phyloP scores from a whole-genome alignment of 1,139 yeast species.

The Nakaseomyces bracarensis region DNA sequence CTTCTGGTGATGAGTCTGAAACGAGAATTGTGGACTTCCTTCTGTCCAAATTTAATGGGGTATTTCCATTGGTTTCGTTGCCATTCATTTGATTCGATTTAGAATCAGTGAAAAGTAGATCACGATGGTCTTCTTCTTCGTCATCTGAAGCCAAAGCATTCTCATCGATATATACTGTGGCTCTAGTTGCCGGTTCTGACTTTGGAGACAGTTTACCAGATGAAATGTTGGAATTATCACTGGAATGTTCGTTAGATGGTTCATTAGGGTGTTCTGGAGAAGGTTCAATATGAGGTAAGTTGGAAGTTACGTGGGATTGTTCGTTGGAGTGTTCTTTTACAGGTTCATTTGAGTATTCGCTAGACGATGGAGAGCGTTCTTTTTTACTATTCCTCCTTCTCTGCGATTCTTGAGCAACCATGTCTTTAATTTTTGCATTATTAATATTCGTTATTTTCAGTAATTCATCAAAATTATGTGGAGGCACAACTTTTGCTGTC shows the following conservation, averaged over 20 bases:
- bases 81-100: not conserved
- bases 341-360: not conserved
- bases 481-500: conserved; percentile 64
- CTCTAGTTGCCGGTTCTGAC: conserved; percentile 6
- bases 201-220: conserved; percentile 7
- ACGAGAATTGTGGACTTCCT: conserved; percentile 25
- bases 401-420: conserved; percentile 21
- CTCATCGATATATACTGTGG: conserved; percentile 34
- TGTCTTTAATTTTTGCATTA: conserved; percentile 34
- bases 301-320: not conserved
- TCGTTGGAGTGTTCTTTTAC: not conserved
- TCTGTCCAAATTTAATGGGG: conserved; percentile 13
- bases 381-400: conserved; percentile 36
- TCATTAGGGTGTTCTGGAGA: not conserved
- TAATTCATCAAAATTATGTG: conserved; percentile 37
- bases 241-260: not conserved
- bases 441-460: conserved; percentile 29
- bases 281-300: too few relatives aligned
- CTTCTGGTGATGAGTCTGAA: conserved; percentile 18
- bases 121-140: conserved; percentile 26
- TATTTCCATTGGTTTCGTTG: not conserved
- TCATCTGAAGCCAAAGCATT: conserved; percentile 37
- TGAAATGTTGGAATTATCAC: not conserved
- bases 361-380: conserved; percentile 17
- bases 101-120: conserved; percentile 3